A percentile compares a stretch with the other conserved stretches of the same genome.
Evolutionary conservation across 2,329 filamentous ascomycete genomes (phyloP).

Genomic region (Fusarium miscanthi): DNA sequence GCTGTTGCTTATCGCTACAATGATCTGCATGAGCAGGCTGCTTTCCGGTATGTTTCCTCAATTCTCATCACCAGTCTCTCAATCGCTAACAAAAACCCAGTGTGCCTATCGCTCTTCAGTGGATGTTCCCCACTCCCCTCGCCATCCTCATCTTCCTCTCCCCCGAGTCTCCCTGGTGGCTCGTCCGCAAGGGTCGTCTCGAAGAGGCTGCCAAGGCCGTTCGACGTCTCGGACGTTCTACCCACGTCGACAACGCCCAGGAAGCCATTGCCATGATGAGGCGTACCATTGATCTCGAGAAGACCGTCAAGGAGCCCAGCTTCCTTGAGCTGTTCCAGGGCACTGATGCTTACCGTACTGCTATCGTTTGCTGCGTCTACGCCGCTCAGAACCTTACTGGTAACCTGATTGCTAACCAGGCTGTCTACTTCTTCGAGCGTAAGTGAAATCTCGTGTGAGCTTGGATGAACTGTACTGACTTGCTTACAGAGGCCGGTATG

Average conservation of each 20-base stretch:
- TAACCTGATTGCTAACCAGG: slow-evolving; percentile 71
- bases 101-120: slow-evolving; percentile 66
- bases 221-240: slow-evolving; percentile 56
- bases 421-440: slow-evolving; percentile 67
- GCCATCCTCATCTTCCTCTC: slow-evolving; percentile 62
- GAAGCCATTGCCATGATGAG: slow-evolving; percentile 67
- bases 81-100: slow-evolving; percentile 46
- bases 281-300: slow-evolving; percentile 65
- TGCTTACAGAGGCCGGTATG: slow-evolving; percentile 68
- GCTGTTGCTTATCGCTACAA: slow-evolving; percentile 66
- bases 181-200: slow-evolving; percentile 60
- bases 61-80: slow-evolving; percentile 26
- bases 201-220: slow-evolving; percentile 58
- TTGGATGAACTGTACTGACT: slow-evolving; percentile 2
- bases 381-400: slow-evolving; percentile 69
- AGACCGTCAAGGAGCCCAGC: slow-evolving; percentile 55
- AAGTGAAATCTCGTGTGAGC: neutral
- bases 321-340: slow-evolving; percentile 65
- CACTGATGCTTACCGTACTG: slow-evolving; percentile 63
- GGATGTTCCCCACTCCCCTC: slow-evolving; percentile 68
- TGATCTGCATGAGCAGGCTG: neutral
- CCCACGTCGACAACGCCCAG: slow-evolving; percentile 24
- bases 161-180: slow-evolving; percentile 66
- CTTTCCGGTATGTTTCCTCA: slow-evolving; percentile 27
- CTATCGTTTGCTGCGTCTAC: slow-evolving; percentile 68